Evolutionary conservation across 129 eudicot species (phyloP), one percentile per base, ranked within the genome.

Genomic region (Pseudognaphalium luteoalbum): DNA sequence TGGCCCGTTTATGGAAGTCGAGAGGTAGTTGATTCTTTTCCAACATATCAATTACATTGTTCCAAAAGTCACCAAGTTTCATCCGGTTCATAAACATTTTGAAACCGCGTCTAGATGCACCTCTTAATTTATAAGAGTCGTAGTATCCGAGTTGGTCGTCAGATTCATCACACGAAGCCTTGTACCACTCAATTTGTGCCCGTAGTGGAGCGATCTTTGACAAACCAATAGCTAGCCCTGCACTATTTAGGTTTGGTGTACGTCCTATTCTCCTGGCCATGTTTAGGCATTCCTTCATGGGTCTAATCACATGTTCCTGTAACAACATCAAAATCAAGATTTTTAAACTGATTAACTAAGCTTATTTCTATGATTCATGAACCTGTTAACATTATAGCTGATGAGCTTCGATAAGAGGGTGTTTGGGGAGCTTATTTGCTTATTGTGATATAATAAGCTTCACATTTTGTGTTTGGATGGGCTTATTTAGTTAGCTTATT

Each of bases 101-200:
- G 44, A 63, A 75, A 41, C 70, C 84, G 54, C 86, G 81, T 82
- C 29, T 91, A 15, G 98, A 88, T 16, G 90, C 90, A 22, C 84
- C 84, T 32, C 96, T 32, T 57, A 39, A 54, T 71, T 94, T 94
- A 76, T 86, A 94, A 0, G 96, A 77, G 56, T 94, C 97, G 30
- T 94, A 94, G 80, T 94, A 94, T 1, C 98, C 98, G 84, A 89
- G 78, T 67, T 86, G 93, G 68, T 85, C 87, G 34, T 84, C 88
- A 1, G 98, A 93, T 47, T 72, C 79, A 25, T 93, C 98, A 33
- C 98, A 94, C 7, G 41, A 73, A 28, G 80, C 82, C 83, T 94
- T 88, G 83, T 94, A 94, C 97, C 96, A 91, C 87, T 91, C 96
- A 61, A 91, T 82, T 66, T 94, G 96, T 12, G 96, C 96, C 63